Percentiles rank a stretch among this genome's conserved stretches.
Evolutionary conservation across 352 stramenopile species (phyloP).

Genomic region (Plasmopara viticola): DNA sequence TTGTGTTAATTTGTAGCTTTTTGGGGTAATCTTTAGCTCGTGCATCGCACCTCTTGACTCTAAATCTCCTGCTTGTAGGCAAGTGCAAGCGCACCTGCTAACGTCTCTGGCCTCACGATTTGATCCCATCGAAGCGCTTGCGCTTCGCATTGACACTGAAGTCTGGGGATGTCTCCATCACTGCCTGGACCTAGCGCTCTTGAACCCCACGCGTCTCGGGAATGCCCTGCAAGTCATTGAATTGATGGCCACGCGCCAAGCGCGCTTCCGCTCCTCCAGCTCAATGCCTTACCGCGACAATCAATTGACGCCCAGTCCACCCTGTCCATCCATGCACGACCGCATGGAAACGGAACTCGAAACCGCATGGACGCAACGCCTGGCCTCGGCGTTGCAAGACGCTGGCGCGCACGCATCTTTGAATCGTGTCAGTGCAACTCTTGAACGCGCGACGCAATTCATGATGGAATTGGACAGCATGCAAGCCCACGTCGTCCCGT

Average conservation of each 20-base stretch:
- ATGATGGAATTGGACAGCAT: constrained; percentile 78
- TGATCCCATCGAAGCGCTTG: constrained; percentile 48
- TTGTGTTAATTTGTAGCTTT: too few relatives aligned
- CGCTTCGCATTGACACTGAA: constrained; percentile 60
- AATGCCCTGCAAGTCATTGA: constrained; percentile 74
- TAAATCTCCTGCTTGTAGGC: constrained; percentile 31
- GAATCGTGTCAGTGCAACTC: constrained; percentile 26
- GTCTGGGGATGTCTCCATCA: constrained; percentile 78
- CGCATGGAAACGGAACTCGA: too few relatives aligned
- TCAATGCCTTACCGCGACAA: constrained; percentile 61
- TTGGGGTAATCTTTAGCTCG: too few relatives aligned
- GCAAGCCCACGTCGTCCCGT: constrained; percentile 59
- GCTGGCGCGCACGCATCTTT: too few relatives aligned
- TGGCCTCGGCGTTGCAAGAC: too few relatives aligned
- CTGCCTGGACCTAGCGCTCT: constrained; percentile 76
- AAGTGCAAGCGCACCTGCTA: constrained; percentile 59
- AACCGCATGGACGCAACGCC: too few relatives aligned
- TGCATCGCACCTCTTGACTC: too few relatives aligned
- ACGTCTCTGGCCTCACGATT: constrained; percentile 63
- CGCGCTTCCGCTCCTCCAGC: constrained; percentile 47
- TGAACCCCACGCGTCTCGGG: constrained; percentile 47
- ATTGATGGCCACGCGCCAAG: constrained; percentile 61
- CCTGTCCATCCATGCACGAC: too few relatives aligned
- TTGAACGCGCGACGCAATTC: constrained; percentile 64
- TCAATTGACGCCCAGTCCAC: constrained; percentile 15